Evolutionary conservation across 768 basidiomycete genomes (phyloP).

Genomic region (Megacollybia marginata): DNA sequence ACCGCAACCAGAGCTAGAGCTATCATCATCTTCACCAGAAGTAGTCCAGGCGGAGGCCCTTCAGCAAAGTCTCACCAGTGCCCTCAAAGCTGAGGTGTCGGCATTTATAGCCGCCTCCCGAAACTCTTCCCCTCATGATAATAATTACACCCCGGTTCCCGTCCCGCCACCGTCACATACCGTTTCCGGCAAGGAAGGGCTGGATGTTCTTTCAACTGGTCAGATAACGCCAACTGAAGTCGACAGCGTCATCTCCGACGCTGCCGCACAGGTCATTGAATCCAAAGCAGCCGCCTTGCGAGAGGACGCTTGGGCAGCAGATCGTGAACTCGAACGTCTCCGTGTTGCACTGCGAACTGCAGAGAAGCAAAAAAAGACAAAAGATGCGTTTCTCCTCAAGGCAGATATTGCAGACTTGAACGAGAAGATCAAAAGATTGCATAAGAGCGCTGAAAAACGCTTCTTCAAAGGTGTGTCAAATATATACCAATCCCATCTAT

Average conservation of each 20-base stretch:
- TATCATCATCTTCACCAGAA: no score
- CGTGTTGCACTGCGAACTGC: constrained; percentile 16
- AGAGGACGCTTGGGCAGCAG: constrained; percentile 31
- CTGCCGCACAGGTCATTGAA: constrained; percentile 6
- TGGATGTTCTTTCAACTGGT: neutral
- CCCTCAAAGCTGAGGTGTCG: no score
- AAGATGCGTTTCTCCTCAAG: constrained; percentile 31
- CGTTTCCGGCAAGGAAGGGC: neutral
- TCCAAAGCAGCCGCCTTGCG: constrained; percentile 4
- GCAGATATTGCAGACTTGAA: constrained; percentile 30
- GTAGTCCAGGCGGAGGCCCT: no score
- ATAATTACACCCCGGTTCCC: neutral
- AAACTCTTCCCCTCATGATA: no score
- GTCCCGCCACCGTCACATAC: neutral
- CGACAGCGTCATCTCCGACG: constrained; percentile 20
- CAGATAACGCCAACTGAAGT: constrained; percentile 15
- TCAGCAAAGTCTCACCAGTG: no score
- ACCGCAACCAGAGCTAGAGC: no score
- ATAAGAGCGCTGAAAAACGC: constrained; percentile 38
- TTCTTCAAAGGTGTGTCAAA: constrained; percentile 33
- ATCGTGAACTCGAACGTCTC: constrained; percentile 15
- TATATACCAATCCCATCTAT: neutral
- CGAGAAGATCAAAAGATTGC: constrained; percentile 26
- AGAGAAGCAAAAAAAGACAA: constrained; percentile 24
- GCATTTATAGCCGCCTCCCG: no score